These are phyloP conservation scores for Vigna angularis DNA, from an alignment of 306 rosid genomes.

Conservation along the genomic window DNA sequence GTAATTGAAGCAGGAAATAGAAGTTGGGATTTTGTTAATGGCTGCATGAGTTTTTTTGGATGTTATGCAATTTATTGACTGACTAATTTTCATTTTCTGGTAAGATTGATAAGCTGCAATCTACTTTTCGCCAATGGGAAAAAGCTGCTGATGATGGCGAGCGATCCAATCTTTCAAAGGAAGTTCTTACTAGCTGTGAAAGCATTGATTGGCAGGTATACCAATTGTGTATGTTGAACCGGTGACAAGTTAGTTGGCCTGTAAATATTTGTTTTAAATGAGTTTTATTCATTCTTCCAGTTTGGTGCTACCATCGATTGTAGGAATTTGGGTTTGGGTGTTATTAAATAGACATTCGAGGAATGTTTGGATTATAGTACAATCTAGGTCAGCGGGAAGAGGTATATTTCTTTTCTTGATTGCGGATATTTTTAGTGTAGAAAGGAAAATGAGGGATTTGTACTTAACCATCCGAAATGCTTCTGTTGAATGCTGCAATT, in stretches of 20 bases:
- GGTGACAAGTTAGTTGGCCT: slow-evolving; percentile 5
- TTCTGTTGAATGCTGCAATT: background rate
- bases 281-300: slow-evolving; percentile 13
- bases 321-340: slow-evolving; percentile 23
- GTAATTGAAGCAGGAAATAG: background rate
- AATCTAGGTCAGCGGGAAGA: slow-evolving; percentile 14
- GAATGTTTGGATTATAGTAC: background rate
- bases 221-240: slow-evolving; percentile 14
- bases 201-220: slow-evolving; percentile 97
- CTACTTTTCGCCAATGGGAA: slow-evolving; percentile 86
- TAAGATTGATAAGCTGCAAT: slow-evolving; percentile 86
- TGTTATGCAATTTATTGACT: slow-evolving; percentile 21
- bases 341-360: background rate
- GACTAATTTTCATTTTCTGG: slow-evolving; percentile 40
- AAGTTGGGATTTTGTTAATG: slow-evolving; percentile 28
- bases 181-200: slow-evolving; percentile 72
- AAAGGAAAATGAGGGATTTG: slow-evolving; percentile 13
- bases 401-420: background rate
- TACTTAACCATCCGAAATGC: background rate
- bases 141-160: slow-evolving; percentile 61
- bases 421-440: background rate
- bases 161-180: slow-evolving; percentile 68
- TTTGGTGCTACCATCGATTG: slow-evolving; percentile 1
- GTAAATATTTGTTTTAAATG: background rate
- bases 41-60: slow-evolving; percentile 2